Evolutionary conservation across 257 asterid species (phyloP).

Genomic region (Plantago ovata): DNA sequence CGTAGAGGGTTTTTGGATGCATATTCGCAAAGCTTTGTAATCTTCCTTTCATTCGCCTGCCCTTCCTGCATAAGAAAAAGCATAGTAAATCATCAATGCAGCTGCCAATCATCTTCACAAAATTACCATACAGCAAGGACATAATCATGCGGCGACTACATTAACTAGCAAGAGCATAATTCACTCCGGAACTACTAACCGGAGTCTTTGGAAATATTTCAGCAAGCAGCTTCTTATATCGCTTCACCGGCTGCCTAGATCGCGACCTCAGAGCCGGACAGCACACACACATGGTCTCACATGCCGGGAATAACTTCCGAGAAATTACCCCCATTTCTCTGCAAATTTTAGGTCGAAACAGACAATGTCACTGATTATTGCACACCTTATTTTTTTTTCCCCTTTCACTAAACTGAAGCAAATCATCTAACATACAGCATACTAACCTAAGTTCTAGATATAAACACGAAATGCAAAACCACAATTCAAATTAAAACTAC

Average conservation of each 20-base stretch:
- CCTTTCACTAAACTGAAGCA: background rate
- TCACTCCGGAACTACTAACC: slow-evolving; percentile 45
- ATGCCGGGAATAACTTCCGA: slow-evolving; percentile 91
- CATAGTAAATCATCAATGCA: too few species aligned
- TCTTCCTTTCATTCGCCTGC: slow-evolving; percentile 67
- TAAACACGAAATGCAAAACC: slow-evolving; percentile 9
- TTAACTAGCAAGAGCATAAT: slow-evolving; percentile 2
- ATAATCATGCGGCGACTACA: background rate
- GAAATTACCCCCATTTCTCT: slow-evolving; percentile 88
- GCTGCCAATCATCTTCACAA: background rate
- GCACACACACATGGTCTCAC: slow-evolving; percentile 98
- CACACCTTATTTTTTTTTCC: background rate
- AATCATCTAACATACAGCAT: slow-evolving; percentile 2
- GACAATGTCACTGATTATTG: slow-evolving; percentile 9
- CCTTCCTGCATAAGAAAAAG: slow-evolving; percentile 51
- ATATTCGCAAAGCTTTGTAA: slow-evolving; percentile 85
- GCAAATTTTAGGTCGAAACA: slow-evolving; percentile 1
- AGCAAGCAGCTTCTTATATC: slow-evolving; percentile 91
- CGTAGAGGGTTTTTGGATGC: slow-evolving; percentile 88
- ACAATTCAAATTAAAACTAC: background rate
- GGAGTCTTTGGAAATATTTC: slow-evolving; percentile 89
- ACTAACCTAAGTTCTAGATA: slow-evolving; percentile 1
- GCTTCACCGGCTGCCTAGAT: slow-evolving; percentile 94
- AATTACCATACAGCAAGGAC: background rate
- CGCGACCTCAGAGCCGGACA: slow-evolving; percentile 98